These are phyloP conservation scores for Earliella scabrosa DNA, from an alignment of 1,284 basidiomycete species.

Conservation along the genomic window DNA sequence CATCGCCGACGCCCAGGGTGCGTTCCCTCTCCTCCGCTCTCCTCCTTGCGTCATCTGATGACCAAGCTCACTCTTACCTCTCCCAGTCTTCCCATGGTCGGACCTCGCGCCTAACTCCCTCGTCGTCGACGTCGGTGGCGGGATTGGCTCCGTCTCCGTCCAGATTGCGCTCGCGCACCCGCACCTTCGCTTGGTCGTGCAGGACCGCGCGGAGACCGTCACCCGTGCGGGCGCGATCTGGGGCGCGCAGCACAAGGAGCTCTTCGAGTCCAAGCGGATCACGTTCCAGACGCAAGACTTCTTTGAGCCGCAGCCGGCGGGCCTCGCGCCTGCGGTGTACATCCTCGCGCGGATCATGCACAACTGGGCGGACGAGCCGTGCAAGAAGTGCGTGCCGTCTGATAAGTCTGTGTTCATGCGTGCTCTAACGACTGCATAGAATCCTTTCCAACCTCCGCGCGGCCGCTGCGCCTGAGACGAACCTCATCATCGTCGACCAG, in stretches of 20 bases:
- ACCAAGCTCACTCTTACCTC: neutral
- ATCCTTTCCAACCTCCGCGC: slow-evolving; percentile 39
- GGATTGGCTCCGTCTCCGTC: slow-evolving; percentile 27
- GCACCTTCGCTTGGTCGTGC: slow-evolving; percentile 26
- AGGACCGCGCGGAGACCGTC: slow-evolving; percentile 40
- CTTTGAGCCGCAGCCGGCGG: slow-evolving; percentile 15
- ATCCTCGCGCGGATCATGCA: slow-evolving; percentile 19
- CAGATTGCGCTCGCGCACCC: slow-evolving; percentile 26
- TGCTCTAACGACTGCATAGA: slow-evolving; percentile 13
- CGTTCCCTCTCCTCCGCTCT: neutral
- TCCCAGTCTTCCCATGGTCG: slow-evolving; percentile 67
- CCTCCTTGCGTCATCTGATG: no score
- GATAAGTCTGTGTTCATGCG: neutral
- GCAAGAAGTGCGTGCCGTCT: slow-evolving; percentile 10
- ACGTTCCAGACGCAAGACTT: slow-evolving; percentile 21
- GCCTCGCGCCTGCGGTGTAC: slow-evolving; percentile 18
- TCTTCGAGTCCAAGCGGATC: slow-evolving; percentile 13
- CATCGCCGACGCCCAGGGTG: slow-evolving; percentile 6
- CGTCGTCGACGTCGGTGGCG: slow-evolving; percentile 44
- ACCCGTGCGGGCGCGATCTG: slow-evolving; percentile 20
- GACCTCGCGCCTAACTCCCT: slow-evolving; percentile 48
- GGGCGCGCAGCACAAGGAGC: slow-evolving; percentile 16
- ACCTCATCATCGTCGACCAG: slow-evolving; percentile 62
- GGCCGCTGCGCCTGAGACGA: slow-evolving; percentile 48
- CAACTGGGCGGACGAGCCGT: slow-evolving; percentile 23